Conservation (phyloP, 257 asterid genomes). For the Echium plantagineum region DNA sequence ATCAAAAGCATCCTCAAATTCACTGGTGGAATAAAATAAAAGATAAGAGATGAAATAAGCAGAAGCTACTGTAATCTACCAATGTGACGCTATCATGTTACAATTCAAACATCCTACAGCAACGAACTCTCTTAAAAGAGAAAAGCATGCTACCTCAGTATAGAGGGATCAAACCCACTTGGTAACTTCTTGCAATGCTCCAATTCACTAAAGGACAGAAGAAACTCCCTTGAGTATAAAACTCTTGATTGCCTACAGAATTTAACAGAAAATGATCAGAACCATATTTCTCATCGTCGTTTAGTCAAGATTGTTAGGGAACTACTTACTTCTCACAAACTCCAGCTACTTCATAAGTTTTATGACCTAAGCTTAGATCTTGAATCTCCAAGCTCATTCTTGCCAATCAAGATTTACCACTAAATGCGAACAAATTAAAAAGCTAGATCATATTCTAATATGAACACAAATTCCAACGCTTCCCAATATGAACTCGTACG, state of each 20-base stretch:
- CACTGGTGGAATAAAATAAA: slow-evolving; percentile 33
- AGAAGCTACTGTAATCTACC: neutral
- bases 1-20: slow-evolving; percentile 42
- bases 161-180: slow-evolving; percentile 39
- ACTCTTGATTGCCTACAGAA: slow-evolving; percentile 46
- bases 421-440: too few species aligned
- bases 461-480: too few species aligned
- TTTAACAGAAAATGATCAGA: slow-evolving; percentile 6
- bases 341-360: slow-evolving; percentile 13
- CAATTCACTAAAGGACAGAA: slow-evolving; percentile 49
- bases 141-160: slow-evolving; percentile 34
- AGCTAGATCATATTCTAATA: too few species aligned
- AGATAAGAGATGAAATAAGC: slow-evolving; percentile 3
- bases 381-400: slow-evolving; percentile 62
- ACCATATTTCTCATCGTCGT: slow-evolving; percentile 1
- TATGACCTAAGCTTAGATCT: slow-evolving; percentile 26
- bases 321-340: slow-evolving; percentile 32
- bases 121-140: neutral
- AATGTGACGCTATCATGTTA: neutral
- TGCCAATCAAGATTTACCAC: too few species aligned
- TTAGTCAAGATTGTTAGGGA: slow-evolving; percentile 8
- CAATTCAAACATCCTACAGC: neutral
- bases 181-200: slow-evolving; percentile 76
- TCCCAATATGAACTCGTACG: too few species aligned
- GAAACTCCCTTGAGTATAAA: slow-evolving; percentile 53